Conservation (phyloP, 2,329 filamentous ascomycete genomes). For the Talaromyces sp. region DNA sequence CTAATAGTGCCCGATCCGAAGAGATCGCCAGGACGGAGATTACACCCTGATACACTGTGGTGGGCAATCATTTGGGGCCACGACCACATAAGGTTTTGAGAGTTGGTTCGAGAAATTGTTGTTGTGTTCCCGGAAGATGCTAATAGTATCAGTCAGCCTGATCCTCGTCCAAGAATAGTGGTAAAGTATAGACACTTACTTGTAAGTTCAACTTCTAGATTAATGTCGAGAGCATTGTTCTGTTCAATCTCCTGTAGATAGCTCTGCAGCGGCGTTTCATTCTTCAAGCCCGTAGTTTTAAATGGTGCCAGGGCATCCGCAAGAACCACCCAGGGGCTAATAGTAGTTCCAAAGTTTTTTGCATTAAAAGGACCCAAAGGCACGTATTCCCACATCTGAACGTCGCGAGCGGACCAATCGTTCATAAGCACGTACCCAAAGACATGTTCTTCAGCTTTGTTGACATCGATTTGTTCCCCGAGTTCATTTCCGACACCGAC, state of each 20-base stretch:
- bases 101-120: slow-evolving; percentile 3
- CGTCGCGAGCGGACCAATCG: slow-evolving; percentile 81
- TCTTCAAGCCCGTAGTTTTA: slow-evolving; percentile 52
- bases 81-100: slow-evolving; percentile 6
- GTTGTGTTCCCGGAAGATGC: not conserved
- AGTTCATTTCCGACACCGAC: slow-evolving; percentile 64
- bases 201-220: slow-evolving; percentile 61
- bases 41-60: slow-evolving; percentile 1
- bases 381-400: slow-evolving; percentile 81
- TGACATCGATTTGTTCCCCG: slow-evolving; percentile 63
- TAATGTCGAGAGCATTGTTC: slow-evolving; percentile 65
- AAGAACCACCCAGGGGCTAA: slow-evolving; percentile 76
- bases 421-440: slow-evolving; percentile 83
- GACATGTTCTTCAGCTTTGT: slow-evolving; percentile 67
- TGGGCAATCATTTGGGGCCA: slow-evolving; percentile 9
- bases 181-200: not conserved
- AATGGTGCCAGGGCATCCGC: slow-evolving; percentile 73
- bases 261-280: slow-evolving; percentile 56
- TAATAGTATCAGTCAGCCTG: not conserved
- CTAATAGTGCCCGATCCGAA: slow-evolving; percentile 12
- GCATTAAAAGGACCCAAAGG: slow-evolving; percentile 78
- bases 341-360: slow-evolving; percentile 79
- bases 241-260: slow-evolving; percentile 63
- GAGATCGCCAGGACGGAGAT: slow-evolving; percentile 3
- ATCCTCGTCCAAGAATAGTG: not conserved